Base-by-base conservation (phyloP, 1,284 basidiomycete species). In the Apiotrichum brassicae region DNA sequence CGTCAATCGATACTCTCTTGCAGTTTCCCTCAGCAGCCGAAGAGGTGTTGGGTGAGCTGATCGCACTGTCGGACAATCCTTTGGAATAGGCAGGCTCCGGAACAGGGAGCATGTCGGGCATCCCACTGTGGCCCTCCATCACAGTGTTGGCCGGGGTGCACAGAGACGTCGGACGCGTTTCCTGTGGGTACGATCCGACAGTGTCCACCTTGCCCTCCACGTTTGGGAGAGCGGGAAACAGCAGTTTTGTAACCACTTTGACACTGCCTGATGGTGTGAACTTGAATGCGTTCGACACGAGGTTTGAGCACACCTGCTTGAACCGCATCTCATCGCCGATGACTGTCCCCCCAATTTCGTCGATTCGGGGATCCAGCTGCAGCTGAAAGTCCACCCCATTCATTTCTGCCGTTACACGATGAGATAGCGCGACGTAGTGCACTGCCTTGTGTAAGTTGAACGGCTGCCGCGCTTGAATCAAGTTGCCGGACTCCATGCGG, bases 391-490 rank as follows among this genome's bases (percentile, higher is more conserved):
- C 76, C 37, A 91, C 77, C 24, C 79, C 78, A 18, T 85, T 79
- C 25, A 85, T 83, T 53, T 87, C 77, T 0, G 86, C 85, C 33
- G 85, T 83, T 54, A 90, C 74, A 41, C 81, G 79, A 30, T 92
- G 76, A 4, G 87, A 86, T 3, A 86, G 78, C 51, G 90, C 82
- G 54, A 91, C 78, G 3, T 86, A 85, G 18, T 82, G 81, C 75
- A 92, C 84, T 33, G 85, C 82, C 59, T 85, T 81, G 69, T 92
- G 88, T 63, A 92, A 86, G 18, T 83, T 76, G 72, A 89, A 91
- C 5, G 88, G 87, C 78, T 82, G 62, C 11, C 57, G 46, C 11
- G 62, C 62, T 57, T 63, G 62, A 3, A 60, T 51, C 18, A 67
- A 61, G 39, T 63, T 67, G 35, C 74, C 75, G 18, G 66, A 64